Conservation (phyloP, 2,329 filamentous ascomycete species). For the Aureobasidium melanogenum region DNA sequence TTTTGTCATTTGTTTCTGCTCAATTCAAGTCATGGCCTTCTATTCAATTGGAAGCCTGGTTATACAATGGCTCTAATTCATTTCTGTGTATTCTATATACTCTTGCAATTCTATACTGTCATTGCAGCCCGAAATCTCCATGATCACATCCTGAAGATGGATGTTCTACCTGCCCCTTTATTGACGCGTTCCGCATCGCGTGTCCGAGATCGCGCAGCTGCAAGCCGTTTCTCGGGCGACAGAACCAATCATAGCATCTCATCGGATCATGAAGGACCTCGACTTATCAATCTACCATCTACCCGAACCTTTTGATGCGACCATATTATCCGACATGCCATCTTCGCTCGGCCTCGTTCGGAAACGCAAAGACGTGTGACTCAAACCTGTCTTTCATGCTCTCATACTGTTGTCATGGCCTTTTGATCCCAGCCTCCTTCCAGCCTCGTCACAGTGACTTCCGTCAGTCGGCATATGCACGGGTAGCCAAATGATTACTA, state of each 20-base stretch:
- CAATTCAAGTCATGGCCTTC: neutral
- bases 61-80: neutral
- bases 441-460: neutral
- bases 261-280: neutral
- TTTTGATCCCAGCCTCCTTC: neutral
- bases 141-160: neutral
- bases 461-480: neutral
- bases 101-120: too few relatives aligned
- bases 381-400: neutral
- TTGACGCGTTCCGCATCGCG: neutral
- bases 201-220: neutral
- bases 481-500: too few relatives aligned
- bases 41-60: neutral
- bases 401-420: neutral
- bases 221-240: neutral
- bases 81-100: neutral
- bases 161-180: neutral
- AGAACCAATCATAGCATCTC: slow-evolving; percentile 1
- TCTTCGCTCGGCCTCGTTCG: neutral
- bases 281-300: slow-evolving; percentile 11
- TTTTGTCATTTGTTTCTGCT: neutral
- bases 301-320: neutral
- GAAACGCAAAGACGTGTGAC: neutral
- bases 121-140: too few relatives aligned
- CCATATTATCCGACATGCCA: neutral